Evolutionary conservation across 208 protist species (phyloP).

Genomic region (Naegleria gruberi): DNA sequence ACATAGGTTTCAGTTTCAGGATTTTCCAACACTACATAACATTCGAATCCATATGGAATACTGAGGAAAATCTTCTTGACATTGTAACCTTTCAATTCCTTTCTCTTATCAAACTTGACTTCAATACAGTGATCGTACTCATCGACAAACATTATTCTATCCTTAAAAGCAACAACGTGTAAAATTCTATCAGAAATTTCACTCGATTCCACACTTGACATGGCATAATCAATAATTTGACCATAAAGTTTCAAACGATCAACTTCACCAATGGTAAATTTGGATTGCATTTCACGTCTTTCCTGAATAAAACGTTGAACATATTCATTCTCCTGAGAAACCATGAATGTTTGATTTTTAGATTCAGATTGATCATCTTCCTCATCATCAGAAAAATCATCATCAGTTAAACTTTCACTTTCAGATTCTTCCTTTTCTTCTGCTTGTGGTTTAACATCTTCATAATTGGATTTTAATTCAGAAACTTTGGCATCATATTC

Average conservation of each 20-base stretch:
- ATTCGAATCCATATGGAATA: background rate
- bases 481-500: background rate
- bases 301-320: background rate
- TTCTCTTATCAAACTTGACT: background rate
- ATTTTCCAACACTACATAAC: background rate
- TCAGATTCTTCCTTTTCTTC: background rate
- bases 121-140: background rate
- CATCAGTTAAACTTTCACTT: background rate
- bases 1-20: background rate
- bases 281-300: background rate
- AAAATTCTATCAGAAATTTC: slow-evolving; percentile 1
- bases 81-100: background rate
- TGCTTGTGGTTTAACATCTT: background rate
- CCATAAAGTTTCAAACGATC: background rate
- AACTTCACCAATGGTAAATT: background rate
- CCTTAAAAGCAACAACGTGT: background rate
- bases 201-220: background rate
- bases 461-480: background rate
- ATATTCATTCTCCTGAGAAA: slow-evolving; percentile 5
- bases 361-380: background rate
- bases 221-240: background rate
- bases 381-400: background rate
- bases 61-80: background rate
- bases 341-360: background rate
- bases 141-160: background rate